phyloP scores from a whole-genome alignment of 169 alveolate genomes.

The Plasmodium gaboni region DNA sequence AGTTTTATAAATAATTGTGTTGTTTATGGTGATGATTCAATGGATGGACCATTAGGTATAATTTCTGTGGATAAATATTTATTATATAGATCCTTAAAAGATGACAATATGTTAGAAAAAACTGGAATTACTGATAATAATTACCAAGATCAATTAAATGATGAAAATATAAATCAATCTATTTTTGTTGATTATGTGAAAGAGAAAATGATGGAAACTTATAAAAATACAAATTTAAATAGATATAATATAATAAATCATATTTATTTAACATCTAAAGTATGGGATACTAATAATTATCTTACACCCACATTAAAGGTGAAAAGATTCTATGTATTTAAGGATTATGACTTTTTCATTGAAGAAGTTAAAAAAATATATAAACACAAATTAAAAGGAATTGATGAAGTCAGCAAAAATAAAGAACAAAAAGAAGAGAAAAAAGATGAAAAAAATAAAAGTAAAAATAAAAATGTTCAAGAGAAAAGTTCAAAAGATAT shows the following conservation, averaged over 20 bases:
- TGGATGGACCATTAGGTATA: slow-evolving; percentile 61
- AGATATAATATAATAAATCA: slow-evolving; percentile 21
- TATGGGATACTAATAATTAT: slow-evolving; percentile 48
- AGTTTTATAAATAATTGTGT: slow-evolving; percentile 38
- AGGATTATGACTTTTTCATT: slow-evolving; percentile 31
- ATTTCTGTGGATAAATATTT: slow-evolving; percentile 28
- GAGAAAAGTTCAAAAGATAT: too few relatives aligned
- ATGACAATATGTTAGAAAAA: slow-evolving; percentile 13
- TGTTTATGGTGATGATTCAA: slow-evolving; percentile 65
- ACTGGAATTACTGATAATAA: background rate
- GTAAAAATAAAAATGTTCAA: too few relatives aligned
- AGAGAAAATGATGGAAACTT: slow-evolving; percentile 26
- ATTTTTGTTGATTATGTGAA: slow-evolving; percentile 22
- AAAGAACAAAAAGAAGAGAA: too few relatives aligned
- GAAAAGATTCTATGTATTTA: slow-evolving; percentile 25
- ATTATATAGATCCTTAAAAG: slow-evolving; percentile 1
- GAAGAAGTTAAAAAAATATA: slow-evolving; percentile 4
- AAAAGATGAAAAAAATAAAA: too few relatives aligned
- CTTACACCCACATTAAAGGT: slow-evolving; percentile 57
- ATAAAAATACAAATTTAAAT: slow-evolving; percentile 25
- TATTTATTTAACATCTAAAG: slow-evolving; percentile 25
- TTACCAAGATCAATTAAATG: background rate
- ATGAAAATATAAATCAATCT: background rate
- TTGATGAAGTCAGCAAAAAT: too few relatives aligned
- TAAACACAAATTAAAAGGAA: too few relatives aligned